Evolutionary conservation across 768 basidiomycete genomes (phyloP), one percentile per base, ranked within the genome.

Genomic region (Myochromella boudieri): DNA sequence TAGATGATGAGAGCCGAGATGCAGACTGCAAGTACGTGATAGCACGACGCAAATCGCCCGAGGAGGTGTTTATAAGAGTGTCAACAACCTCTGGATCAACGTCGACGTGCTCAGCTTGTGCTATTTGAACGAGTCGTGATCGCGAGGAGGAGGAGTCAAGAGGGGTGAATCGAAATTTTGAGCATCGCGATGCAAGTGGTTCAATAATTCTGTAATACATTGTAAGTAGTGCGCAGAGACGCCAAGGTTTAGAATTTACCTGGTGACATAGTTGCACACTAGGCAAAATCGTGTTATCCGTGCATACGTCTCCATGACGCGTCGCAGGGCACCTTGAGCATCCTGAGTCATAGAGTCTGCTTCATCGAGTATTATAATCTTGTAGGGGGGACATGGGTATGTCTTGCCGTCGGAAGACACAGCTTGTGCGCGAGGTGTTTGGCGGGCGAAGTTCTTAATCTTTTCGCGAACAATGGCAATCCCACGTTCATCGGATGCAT

Each of bases 301-400:
- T 14, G 91, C 91, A 60, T 98, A 94, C n/a, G 85, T 95, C 68
- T 99, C 97, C 97, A 99, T 99, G 63, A 98, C 98, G n/a, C 97
- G 82, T 32, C 97, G 78, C 31, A 99, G 73, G 0, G 97, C 97
- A 26, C 88, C 94, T 65, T 99, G 97, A 4, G 97, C 97, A 62
- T 99, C 97, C 69, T 98, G 95, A 4, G 97, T 99, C 97, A 99
- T 99, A 4, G 93, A 95, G 65, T 99, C 97, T 17, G 97, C 97
- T 68, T 99, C 97, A 59, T 99, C 97, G 20, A 99, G 81, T 52
- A 99, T 98, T 61, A 99, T 87, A 54, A 99, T 95, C 65, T 99
- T 99, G 75, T 91, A 99, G 0, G 97, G 97, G 11, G 97, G 97
- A 63, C 91, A 95, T 34, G 95, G 95, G 61, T 97, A 98, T 33